Evolutionary conservation across 108 stramenopile species (phyloP).

Genomic region (Licmophora abbreviata): DNA sequence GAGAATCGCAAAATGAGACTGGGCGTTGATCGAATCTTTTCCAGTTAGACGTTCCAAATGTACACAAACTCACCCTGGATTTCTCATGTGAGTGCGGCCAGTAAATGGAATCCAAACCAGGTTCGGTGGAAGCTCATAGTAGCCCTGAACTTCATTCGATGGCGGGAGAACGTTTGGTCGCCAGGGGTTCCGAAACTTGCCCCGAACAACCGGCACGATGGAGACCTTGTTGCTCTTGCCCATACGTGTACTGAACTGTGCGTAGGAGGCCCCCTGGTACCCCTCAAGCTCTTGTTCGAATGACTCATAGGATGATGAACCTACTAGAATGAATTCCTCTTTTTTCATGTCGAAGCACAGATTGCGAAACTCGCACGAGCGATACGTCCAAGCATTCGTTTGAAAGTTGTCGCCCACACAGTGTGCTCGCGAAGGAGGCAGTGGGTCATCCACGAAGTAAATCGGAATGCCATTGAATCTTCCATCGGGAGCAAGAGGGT

Average conservation of each 20-base stretch:
- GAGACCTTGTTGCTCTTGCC: conserved; percentile 11
- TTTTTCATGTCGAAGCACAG: conserved; percentile 28
- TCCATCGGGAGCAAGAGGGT: too few species aligned
- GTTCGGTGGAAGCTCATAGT: conserved; percentile 18
- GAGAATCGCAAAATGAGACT: too few species aligned
- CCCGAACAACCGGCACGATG: conserved; percentile 44
- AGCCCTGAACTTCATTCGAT: conserved; percentile 5
- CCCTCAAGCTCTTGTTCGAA: conserved; percentile 14
- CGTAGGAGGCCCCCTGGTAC: neutral
- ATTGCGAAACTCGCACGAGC: conserved; percentile 22
- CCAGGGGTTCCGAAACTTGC: conserved; percentile 44
- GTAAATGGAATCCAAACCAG: conserved; percentile 39
- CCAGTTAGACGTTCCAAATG: too few species aligned
- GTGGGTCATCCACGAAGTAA: too few species aligned
- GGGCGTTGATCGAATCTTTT: too few species aligned
- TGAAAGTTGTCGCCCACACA: conserved; percentile 24
- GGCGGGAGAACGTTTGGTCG: conserved; percentile 28
- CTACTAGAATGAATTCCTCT: conserved; percentile 38
- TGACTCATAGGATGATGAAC: conserved; percentile 8
- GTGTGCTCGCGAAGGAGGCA: conserved; percentile 5
- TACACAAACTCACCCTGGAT: too few species aligned
- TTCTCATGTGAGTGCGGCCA: too few species aligned
- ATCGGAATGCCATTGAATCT: too few species aligned
- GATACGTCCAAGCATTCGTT: conserved; percentile 6
- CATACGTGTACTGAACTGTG: neutral